Conservation (phyloP, 2,329 filamentous ascomycete species). For the Trichoderma gracile region DNA sequence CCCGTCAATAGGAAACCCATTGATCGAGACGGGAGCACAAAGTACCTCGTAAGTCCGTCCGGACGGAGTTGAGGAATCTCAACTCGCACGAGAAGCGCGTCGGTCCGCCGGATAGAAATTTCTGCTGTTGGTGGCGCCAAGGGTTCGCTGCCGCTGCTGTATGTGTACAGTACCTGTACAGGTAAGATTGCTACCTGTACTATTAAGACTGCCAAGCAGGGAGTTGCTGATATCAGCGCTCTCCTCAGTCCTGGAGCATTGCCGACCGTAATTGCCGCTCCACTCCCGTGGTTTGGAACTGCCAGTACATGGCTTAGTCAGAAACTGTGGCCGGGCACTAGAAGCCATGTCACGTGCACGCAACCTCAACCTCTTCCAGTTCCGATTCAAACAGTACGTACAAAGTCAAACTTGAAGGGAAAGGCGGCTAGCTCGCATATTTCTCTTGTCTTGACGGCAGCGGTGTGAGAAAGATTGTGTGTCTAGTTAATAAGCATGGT, state of each 20-base stretch:
- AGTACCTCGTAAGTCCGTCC: neutral
- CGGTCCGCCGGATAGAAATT: constrained; percentile 21
- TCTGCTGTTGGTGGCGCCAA: constrained; percentile 13
- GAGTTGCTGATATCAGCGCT: constrained; percentile 1
- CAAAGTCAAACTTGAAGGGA: neutral
- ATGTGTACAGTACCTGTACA: neutral
- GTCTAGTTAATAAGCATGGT: neutral
- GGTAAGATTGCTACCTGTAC: constrained; percentile 1
- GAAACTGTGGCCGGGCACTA: neutral
- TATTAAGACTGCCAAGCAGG: neutral
- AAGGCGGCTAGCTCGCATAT: no score
- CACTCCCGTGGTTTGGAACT: no score
- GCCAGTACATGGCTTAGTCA: no score
- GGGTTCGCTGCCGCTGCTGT: neutral
- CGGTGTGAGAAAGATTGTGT: no score
- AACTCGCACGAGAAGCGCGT: constrained; percentile 15
- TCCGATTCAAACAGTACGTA: neutral
- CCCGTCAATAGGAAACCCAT: neutral
- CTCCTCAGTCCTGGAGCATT: neutral
- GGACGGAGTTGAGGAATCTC: neutral
- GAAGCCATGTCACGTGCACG: neutral
- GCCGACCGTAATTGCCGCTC: constrained; percentile 14
- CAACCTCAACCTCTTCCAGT: neutral
- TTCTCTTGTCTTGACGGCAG: no score
- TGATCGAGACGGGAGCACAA: neutral